A percentile compares a stretch with the other conserved stretches of the same genome.
phyloP scores from a whole-genome alignment of 2,329 filamentous ascomycete genomes.

The Dothideomycetidae sp. region DNA sequence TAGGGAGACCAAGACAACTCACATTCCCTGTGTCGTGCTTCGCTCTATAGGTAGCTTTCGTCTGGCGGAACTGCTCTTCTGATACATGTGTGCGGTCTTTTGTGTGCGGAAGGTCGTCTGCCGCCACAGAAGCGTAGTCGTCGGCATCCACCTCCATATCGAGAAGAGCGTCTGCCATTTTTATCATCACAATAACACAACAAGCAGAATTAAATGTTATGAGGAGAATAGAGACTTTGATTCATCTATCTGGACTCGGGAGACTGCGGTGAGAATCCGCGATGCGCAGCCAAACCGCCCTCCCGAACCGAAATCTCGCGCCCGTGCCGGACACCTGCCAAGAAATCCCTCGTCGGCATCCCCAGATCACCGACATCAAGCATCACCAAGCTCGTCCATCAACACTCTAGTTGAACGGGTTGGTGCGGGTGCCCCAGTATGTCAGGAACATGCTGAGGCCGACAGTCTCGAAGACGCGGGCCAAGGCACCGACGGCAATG shows the following conservation, averaged over 20 bases:
- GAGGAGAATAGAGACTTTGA: too few relatives aligned
- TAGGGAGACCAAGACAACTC: constrained; percentile 7
- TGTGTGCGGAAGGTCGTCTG: constrained; percentile 14
- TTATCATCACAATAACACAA: neutral
- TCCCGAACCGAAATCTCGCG: too few relatives aligned
- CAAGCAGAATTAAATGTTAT: too few relatives aligned
- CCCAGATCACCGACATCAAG: too few relatives aligned
- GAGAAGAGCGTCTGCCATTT: constrained; percentile 9
- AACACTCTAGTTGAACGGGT: constrained; percentile 62
- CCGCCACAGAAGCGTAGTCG: constrained; percentile 20
- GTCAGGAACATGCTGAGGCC: constrained; percentile 85
- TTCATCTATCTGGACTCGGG: too few relatives aligned
- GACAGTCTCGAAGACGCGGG: constrained; percentile 83
- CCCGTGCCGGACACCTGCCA: too few relatives aligned
- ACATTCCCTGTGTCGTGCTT: constrained; percentile 20
- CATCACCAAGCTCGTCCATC: neutral
- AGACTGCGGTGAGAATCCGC: too few relatives aligned
- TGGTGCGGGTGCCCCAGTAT: constrained; percentile 94
- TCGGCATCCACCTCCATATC: constrained; percentile 21
- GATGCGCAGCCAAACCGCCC: too few relatives aligned
- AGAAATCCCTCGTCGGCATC: too few relatives aligned
- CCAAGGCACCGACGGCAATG: constrained; percentile 68
- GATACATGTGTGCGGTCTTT: constrained; percentile 21
- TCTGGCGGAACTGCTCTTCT: constrained; percentile 19
- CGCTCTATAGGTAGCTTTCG: constrained; percentile 20